Conservation (phyloP, 2,329 filamentous ascomycete genomes). For the Phoma herbarum region DNA sequence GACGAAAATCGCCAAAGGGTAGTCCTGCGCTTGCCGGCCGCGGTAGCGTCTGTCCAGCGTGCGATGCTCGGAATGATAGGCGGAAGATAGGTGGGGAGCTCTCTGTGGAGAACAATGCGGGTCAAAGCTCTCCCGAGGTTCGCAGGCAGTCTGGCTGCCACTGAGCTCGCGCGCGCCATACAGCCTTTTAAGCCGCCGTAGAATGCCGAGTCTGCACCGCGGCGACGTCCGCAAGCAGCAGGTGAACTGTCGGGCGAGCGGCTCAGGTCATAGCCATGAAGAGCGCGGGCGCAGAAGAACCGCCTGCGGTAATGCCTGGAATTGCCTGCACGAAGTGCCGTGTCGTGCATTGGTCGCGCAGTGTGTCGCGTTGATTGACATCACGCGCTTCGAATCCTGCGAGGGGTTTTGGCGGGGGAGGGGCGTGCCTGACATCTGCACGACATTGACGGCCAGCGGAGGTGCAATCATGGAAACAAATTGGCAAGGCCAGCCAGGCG, state of each 20-base stretch:
- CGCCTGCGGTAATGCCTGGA: conserved; percentile 11
- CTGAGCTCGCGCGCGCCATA: conserved; percentile 22
- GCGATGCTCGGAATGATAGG: conserved; percentile 26
- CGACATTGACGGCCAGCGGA: conserved; percentile 9
- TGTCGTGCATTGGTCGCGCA: conserved; percentile 12
- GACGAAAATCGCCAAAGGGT: conserved; percentile 26
- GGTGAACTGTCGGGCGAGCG: conserved; percentile 23
- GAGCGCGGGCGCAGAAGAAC: conserved; percentile 3
- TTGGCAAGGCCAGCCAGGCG: neutral
- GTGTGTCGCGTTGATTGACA: conserved; percentile 7
- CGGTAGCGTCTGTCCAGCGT: conserved; percentile 27
- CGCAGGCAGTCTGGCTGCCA: conserved; percentile 7
- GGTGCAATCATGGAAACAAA: neutral
- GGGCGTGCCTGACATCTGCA: conserved; percentile 18
- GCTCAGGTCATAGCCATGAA: conserved; percentile 14
- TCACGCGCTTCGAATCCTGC: conserved; percentile 19
- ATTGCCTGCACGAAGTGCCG: conserved; percentile 11
- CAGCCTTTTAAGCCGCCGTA: conserved; percentile 24
- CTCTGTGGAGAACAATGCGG: conserved; percentile 34
- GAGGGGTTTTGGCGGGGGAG: conserved; percentile 12
- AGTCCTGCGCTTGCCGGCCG: conserved; percentile 35
- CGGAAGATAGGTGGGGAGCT: conserved; percentile 26
- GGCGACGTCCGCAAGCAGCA: conserved; percentile 25
- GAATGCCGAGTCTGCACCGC: conserved; percentile 20
- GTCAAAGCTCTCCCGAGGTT: conserved; percentile 26